Evolutionary conservation across 345 rosid genomes (phyloP).

Genomic region (Eucalyptus marginata): DNA sequence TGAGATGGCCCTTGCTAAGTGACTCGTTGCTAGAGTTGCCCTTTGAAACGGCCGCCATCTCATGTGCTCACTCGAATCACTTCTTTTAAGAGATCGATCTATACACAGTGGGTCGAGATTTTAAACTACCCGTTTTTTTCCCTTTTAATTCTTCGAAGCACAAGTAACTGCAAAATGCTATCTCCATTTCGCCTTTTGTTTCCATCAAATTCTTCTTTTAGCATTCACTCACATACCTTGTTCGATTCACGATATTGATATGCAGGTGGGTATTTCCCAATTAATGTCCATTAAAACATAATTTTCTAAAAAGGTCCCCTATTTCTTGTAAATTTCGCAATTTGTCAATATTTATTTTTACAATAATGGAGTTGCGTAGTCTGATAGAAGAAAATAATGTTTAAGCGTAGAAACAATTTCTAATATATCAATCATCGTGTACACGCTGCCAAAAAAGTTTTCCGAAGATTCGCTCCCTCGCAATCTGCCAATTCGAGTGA

Average conservation of each 20-base stretch:
- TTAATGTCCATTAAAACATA: not conserved
- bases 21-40: not conserved
- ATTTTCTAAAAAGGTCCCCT: not conserved
- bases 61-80: not conserved
- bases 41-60: fast-evolving
- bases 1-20: not conserved
- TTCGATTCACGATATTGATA: not conserved
- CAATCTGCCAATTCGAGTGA: not conserved
- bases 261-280: not conserved
- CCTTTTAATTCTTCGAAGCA: fast-evolving
- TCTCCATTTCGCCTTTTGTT: fast-evolving
- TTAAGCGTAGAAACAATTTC: fast-evolving
- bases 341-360: fast-evolving
- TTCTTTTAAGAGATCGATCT: not conserved
- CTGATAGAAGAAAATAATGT: fast-evolving
- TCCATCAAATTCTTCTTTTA: fast-evolving
- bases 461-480: not conserved
- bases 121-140: not conserved
- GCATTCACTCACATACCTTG: not conserved
- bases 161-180: not conserved
- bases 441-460: not conserved
- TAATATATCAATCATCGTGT: fast-evolving
- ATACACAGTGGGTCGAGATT: fast-evolving
- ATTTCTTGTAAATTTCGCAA: not conserved
- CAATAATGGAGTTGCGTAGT: fast-evolving